Percentiles rank a stretch among this genome's conserved stretches.
These are phyloP conservation scores for Morella rubra DNA, from an alignment of 306 rosid genomes.

Conservation along the genomic window DNA sequence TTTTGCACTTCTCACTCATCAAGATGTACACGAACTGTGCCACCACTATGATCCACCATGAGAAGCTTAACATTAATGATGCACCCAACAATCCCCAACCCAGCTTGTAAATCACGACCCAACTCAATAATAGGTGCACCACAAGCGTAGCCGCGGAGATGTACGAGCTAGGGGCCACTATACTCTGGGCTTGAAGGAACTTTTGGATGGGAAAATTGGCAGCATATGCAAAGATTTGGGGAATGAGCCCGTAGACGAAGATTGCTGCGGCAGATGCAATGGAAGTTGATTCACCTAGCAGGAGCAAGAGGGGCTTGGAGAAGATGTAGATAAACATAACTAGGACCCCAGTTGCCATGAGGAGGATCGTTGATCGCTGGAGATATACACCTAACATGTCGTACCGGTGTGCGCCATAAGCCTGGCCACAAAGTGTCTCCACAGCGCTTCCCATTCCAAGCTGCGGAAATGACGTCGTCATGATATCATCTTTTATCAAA, in stretches of 20 bases:
- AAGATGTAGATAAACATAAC: conserved; percentile 39
- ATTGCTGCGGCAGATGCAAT: conserved; percentile 35
- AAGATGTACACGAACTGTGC: conserved; percentile 47
- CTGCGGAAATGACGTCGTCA: conserved; percentile 10
- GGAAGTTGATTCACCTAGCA: conserved; percentile 38
- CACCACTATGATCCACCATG: conserved; percentile 57
- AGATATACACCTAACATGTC: conserved; percentile 50
- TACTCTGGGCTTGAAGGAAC: conserved; percentile 62
- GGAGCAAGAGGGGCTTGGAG: conserved; percentile 32
- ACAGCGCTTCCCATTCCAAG: conserved; percentile 69
- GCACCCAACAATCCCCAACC: conserved; percentile 47
- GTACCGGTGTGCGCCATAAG: conserved; percentile 49
- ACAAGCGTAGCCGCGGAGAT: conserved; percentile 33
- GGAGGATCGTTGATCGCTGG: conserved; percentile 45
- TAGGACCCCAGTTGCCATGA: conserved; percentile 37
- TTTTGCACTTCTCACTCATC: conserved; percentile 28
- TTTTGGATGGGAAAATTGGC: conserved; percentile 55
- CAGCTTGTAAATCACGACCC: conserved; percentile 40
- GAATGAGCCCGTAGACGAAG: conserved; percentile 52
- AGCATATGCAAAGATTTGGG: conserved; percentile 59
- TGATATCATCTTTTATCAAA: background rate
- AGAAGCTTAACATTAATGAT: conserved; percentile 38
- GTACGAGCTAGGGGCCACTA: conserved; percentile 45
- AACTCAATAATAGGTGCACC: conserved; percentile 33
- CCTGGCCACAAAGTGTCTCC: conserved; percentile 69